Base-by-base conservation (phyloP, 805 yeast species). In the Candida corydali region DNA sequence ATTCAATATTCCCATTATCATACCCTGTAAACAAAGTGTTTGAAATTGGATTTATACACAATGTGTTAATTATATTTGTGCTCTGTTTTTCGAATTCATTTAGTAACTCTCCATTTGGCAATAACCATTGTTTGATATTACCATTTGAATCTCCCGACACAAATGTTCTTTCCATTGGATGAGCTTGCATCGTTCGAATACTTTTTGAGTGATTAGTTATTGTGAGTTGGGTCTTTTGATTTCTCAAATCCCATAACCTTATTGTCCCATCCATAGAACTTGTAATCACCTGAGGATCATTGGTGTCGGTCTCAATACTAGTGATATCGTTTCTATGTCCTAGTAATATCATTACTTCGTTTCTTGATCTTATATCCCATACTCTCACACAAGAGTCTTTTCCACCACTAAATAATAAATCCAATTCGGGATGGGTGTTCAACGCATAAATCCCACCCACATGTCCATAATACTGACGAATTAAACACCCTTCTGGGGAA, bases 401-500 rank as follows among this genome's bases (percentile, higher is more conserved):
- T 15, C 97, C 94, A 4, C 88, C 98, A 3, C 95, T 83, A 7
- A 83, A 86, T 10, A 88, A 59, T 6, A 91, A 62, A 48, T 89
- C 95, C 17, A 89, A 60, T 3, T 87, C 86, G 0, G 98, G 98
- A 55, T 91, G 98, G 11, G 88, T 55, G 40, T 80, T 91, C 29
- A 89, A 69, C 0, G 94, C 70, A 51, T 86, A 87, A 2, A 93
- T 86, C 3, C 95, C 94, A 20, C 95, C 86, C 17, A 86, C 68
- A 62, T 93, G 98, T 3, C 98, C 99, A 61, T 89, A 94, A 58
- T 86, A 93, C 49, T 88, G 87, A 38, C 97, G 67, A 3, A 88
- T 75, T 46, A 64, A 68, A 42, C 69, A 63, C 8, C 73, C 73
- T 10, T 61, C 51, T 1, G 56, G 43, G 2, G 86, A 78, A 47